These are phyloP conservation scores for Xerophyta viscosa DNA, from an alignment of 106 monocot genomes.

Conservation along the genomic window DNA sequence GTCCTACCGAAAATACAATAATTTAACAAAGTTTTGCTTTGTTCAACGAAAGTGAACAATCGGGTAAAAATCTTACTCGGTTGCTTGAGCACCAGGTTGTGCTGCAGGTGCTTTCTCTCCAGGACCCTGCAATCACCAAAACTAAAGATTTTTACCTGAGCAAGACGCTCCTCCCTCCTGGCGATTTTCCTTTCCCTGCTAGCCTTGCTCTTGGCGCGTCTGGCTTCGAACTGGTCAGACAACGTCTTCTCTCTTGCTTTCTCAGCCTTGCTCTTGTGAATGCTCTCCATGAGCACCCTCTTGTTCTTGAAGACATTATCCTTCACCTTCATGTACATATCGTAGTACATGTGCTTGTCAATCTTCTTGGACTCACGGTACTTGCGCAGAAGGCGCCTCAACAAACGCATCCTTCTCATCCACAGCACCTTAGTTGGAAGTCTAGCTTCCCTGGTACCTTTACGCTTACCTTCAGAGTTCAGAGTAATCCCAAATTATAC, in stretches of 20 bases:
- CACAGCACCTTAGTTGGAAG: conserved; percentile 20
- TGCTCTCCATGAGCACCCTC: conserved; percentile 24
- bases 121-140: conserved; percentile 11
- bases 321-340: conserved; percentile 18
- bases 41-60: too few species aligned
- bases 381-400: conserved; percentile 19
- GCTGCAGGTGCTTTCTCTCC: conserved; percentile 6
- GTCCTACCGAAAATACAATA: too few species aligned
- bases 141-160: too few species aligned
- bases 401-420: conserved; percentile 20
- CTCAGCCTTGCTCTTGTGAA: conserved; percentile 16
- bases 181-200: conserved; percentile 14
- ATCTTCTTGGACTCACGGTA: conserved; percentile 21
- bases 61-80: conserved; percentile 11
- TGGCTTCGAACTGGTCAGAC: conserved; percentile 15
- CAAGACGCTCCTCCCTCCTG: conserved; percentile 13
- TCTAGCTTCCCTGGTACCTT: conserved; percentile 23
- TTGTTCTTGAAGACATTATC: conserved; percentile 19
- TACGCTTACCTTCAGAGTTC: conserved; percentile 11
- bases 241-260: conserved; percentile 17
- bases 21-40: too few species aligned
- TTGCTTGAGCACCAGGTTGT: conserved; percentile 1
- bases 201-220: conserved; percentile 17
- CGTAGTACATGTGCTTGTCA: conserved; percentile 27
- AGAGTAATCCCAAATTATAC: background rate